phyloP scores from a whole-genome alignment of 805 yeast genomes.

The Zygosaccharomyces bisporus region DNA sequence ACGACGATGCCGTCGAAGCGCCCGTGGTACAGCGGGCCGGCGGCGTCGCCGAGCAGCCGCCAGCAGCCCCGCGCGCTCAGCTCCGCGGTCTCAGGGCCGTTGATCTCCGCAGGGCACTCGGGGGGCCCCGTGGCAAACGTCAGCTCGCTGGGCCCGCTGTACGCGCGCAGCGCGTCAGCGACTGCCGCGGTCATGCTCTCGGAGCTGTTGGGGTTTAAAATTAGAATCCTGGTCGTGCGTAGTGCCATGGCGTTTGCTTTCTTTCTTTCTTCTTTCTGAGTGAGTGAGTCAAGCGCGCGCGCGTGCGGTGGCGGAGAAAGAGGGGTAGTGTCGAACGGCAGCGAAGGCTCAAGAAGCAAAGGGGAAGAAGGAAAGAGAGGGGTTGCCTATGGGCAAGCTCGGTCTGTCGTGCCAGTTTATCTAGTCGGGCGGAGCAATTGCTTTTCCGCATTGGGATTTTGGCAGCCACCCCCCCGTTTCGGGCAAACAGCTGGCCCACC shows the following conservation, averaged over 20 bases:
- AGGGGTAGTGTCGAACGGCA: neutral
- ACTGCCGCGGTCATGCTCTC: conserved; percentile 23
- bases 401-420: neutral
- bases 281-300: no score
- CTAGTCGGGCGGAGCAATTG: conserved; percentile 1
- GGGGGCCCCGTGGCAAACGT: conserved; percentile 25
- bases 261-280: no score
- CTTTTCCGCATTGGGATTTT: neutral
- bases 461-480: neutral
- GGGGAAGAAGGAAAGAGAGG: neutral
- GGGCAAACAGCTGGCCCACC: neutral
- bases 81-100: conserved; percentile 18
- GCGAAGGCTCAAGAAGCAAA: neutral
- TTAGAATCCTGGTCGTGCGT: no score
- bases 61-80: conserved; percentile 23
- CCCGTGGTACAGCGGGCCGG: conserved; percentile 13
- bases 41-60: conserved; percentile 17
- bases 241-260: no score
- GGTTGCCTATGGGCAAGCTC: neutral
- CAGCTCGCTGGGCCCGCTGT: neutral
- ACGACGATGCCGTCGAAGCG: conserved; percentile 25
- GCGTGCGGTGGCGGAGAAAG: no score
- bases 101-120: conserved; percentile 25
- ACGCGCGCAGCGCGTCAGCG: conserved; percentile 12
- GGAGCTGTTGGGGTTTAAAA: conserved; percentile 29